A percentile compares a stretch with the other conserved stretches of the same genome.
phyloP scores from a whole-genome alignment of 140 eudicot species.

The Flaveria floridana region DNA sequence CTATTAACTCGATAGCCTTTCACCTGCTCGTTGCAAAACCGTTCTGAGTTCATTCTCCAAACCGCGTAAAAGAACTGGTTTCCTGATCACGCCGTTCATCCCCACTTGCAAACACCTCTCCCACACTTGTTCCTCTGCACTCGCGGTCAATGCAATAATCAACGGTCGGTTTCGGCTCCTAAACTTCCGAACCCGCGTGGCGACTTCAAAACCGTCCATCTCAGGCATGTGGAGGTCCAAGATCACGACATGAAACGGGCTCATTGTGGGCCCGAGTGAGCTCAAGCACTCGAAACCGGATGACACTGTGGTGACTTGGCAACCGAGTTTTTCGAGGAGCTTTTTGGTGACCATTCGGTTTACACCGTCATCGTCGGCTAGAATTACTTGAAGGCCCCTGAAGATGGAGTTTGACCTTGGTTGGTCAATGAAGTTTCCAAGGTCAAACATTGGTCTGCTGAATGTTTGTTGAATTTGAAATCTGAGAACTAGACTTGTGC shows the following conservation, averaged over 20 bases:
- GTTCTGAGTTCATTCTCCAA: conserved; percentile 62
- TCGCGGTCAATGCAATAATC: conserved; percentile 73
- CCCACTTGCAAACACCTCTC: conserved; percentile 78
- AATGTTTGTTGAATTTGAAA: conserved; percentile 52
- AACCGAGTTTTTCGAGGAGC: conserved; percentile 80
- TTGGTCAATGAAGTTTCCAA: conserved; percentile 41
- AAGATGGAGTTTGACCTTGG: conserved; percentile 56
- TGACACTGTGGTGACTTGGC: conserved; percentile 62
- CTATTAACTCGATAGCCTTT: conserved; percentile 40
- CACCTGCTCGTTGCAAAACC: conserved; percentile 59
- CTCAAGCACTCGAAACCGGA: conserved; percentile 76
- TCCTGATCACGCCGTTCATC: conserved; percentile 77
- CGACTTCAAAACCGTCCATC: conserved; percentile 87
- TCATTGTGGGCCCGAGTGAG: conserved; percentile 53
- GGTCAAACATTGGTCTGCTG: conserved; percentile 44
- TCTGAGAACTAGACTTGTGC: conserved; percentile 63
- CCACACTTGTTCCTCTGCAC: conserved; percentile 72
- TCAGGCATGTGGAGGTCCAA: conserved; percentile 91
- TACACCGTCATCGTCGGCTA: conserved; percentile 69
- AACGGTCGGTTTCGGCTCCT: conserved; percentile 69
- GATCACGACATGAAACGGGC: conserved; percentile 50
- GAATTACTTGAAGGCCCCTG: conserved; percentile 65
- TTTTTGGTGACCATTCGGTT: conserved; percentile 74
- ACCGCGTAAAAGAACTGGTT: conserved; percentile 69
- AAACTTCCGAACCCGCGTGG: conserved; percentile 59